phyloP scores from a whole-genome alignment of 1,284 basidiomycete species.

The Naganishia cerealis region DNA sequence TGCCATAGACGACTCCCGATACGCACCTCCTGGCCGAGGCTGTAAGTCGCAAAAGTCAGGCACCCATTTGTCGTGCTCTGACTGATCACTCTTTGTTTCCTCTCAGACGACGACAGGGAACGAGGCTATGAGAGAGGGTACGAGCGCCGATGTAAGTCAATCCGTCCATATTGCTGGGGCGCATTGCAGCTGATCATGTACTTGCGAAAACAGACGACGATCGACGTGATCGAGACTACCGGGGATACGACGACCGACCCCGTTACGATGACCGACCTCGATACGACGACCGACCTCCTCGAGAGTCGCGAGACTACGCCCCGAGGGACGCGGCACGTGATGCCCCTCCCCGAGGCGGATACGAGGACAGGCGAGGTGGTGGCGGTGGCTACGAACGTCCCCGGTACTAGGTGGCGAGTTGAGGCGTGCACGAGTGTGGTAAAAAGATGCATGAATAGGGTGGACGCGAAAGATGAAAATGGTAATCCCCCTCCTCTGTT shows the following conservation, averaged over 20 bases:
- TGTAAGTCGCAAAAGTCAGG: constrained; percentile 34
- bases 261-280: constrained; percentile 61
- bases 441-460: background rate
- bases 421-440: no score
- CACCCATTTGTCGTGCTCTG: constrained; percentile 46
- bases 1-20: constrained; percentile 46
- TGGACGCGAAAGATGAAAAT: constrained; percentile 14
- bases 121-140: constrained; percentile 32
- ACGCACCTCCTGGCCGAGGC: constrained; percentile 43
- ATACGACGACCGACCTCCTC: constrained; percentile 56
- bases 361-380: constrained; percentile 31
- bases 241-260: constrained; percentile 40
- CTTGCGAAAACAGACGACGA: constrained; percentile 12
- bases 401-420: constrained; percentile 2
- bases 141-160: constrained; percentile 41
- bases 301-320: constrained; percentile 47
- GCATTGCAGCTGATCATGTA: background rate
- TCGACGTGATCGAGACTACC: constrained; percentile 48
- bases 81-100: background rate
- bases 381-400: constrained; percentile 25
- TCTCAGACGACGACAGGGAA: constrained; percentile 41
- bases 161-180: background rate
- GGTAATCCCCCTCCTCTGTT: constrained; percentile 15
- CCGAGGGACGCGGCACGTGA: constrained; percentile 47
- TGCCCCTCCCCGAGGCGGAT: constrained; percentile 38